These are phyloP conservation scores for Backusella macrospora DNA, from an alignment of 192 early-diverging fungal genomes.

Conservation along the genomic window DNA sequence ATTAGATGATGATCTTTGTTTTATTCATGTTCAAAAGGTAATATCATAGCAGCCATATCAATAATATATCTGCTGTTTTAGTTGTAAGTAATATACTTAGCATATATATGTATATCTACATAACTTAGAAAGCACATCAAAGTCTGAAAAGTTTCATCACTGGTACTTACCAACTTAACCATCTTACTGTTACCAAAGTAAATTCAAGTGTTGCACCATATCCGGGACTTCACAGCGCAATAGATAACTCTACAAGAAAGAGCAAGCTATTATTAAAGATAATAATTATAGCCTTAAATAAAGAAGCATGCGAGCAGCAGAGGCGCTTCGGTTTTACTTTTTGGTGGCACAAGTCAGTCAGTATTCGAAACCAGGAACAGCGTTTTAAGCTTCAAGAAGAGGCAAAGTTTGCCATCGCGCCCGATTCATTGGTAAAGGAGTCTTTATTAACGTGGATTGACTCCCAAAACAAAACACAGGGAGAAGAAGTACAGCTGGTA, in stretches of 20 bases:
- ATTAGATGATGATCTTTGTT: background rate
- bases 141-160: constrained; percentile 9
- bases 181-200: background rate
- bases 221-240: background rate
- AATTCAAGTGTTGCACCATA: background rate
- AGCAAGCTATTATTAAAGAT: background rate
- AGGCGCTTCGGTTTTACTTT: constrained; percentile 18
- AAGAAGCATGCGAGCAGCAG: background rate
- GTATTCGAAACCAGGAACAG: background rate
- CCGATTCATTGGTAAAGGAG: constrained; percentile 18
- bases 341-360: constrained; percentile 5
- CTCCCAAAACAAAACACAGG: constrained; percentile 2
- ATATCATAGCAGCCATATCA: background rate
- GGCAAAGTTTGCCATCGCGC: constrained; percentile 16
- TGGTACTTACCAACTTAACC: constrained; percentile 6
- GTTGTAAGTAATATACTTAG: background rate
- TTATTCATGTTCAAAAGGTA: constrained; percentile 22
- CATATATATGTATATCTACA: background rate
- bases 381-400: background rate
- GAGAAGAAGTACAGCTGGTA: background rate
- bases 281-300: background rate
- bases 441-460: constrained; percentile 17
- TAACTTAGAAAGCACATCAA: constrained; percentile 1
- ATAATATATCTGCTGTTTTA: constrained; percentile 3
- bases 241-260: background rate